A percentile compares a stretch with the other conserved stretches of the same genome.
Conservation (phyloP, 1,139 yeast genomes). For the Nakaseomyces nivariensis region DNA sequence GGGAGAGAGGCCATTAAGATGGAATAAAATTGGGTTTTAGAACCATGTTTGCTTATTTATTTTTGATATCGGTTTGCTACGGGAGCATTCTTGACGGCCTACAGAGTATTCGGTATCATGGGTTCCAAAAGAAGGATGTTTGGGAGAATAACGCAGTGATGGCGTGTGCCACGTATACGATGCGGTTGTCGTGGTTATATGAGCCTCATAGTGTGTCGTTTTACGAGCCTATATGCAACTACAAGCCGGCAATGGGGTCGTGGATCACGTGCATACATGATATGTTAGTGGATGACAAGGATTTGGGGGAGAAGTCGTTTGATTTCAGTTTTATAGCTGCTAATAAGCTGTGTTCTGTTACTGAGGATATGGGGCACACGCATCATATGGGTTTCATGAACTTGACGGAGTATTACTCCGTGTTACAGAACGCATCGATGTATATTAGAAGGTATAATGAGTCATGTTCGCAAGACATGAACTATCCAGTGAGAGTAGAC, state of each 20-base stretch:
- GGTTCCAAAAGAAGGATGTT: constrained; percentile 1
- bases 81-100: neutral
- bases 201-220: neutral
- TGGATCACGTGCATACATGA: constrained; percentile 5
- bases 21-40: neutral
- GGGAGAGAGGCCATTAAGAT: neutral
- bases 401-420: constrained; percentile 1
- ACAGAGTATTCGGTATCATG: constrained; percentile 1
- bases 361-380: neutral
- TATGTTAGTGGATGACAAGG: neutral
- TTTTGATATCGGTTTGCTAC: neutral
- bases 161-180: constrained; percentile 4
- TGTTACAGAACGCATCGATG: constrained; percentile 2
- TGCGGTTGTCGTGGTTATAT: neutral
- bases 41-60: neutral
- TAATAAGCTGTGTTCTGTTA: constrained; percentile 1
- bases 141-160: constrained; percentile 4
- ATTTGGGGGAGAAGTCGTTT: neutral
- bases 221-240: constrained; percentile 4
- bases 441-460: neutral
- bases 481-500: constrained; percentile 12
- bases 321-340: neutral
- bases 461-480: neutral
- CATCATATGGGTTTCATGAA: constrained; percentile 1
- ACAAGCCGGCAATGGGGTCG: constrained; percentile 4